Percentiles rank a stretch among this genome's conserved stretches.
These are phyloP conservation scores for Monosiga brevicollis DNA, from an alignment of 78 protist species.

Conservation along the genomic window DNA sequence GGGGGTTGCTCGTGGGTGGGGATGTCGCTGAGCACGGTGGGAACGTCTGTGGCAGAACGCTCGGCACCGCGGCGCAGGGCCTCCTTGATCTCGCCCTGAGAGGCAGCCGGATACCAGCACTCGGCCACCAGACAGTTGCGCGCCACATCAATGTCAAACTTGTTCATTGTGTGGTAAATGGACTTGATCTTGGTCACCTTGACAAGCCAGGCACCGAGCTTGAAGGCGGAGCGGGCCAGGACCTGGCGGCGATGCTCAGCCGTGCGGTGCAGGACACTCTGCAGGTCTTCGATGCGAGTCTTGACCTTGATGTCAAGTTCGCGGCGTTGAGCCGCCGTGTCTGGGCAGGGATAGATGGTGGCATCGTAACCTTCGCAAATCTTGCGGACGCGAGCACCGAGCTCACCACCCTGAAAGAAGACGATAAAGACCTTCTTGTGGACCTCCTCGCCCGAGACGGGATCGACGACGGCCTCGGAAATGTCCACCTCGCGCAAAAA, in stretches of 20 bases:
- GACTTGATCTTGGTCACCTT: conserved; percentile 60
- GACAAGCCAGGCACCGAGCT: conserved; percentile 34
- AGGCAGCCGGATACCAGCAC: neutral
- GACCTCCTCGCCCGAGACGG: conserved; percentile 6
- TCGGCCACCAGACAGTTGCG: neutral
- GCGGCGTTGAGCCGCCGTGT: conserved; percentile 41
- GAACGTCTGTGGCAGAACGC: conserved; percentile 14
- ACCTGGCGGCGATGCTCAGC: conserved; percentile 39
- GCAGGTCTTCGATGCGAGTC: conserved; percentile 33
- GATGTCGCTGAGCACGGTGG: neutral
- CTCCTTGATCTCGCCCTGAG: neutral
- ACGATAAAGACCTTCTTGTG: conserved; percentile 62
- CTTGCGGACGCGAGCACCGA: conserved; percentile 53
- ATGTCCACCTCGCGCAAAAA: conserved; percentile 47
- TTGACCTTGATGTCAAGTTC: conserved; percentile 36
- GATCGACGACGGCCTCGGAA: conserved; percentile 43
- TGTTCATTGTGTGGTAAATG: conserved; percentile 84
- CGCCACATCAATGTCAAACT: conserved; percentile 60
- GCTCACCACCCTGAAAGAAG: conserved; percentile 70
- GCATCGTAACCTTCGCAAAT: conserved; percentile 77
- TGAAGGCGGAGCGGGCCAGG: conserved; percentile 21
- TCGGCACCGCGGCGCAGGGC: conserved; percentile 31
- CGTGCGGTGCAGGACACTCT: conserved; percentile 30
- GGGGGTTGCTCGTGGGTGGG: conserved; percentile 59
- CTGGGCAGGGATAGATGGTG: conserved; percentile 67